A percentile compares a stretch with the other conserved stretches of the same genome.
phyloP scores from a whole-genome alignment of 352 stramenopile genomes.

The Thalassiosira hispida region DNA sequence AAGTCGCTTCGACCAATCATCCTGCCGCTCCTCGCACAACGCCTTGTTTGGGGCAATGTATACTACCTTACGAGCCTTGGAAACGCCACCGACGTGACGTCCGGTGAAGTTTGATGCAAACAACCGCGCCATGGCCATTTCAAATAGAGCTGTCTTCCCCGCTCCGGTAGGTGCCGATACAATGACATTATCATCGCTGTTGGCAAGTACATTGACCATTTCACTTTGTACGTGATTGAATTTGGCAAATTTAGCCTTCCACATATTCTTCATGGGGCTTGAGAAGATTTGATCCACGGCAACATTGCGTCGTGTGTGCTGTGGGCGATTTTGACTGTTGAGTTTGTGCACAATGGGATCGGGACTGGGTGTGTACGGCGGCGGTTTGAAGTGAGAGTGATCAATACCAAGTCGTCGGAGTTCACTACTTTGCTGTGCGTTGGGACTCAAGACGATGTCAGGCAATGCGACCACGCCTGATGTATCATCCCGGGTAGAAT shows the following conservation, averaged over 20 bases:
- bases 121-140: constrained; percentile 96
- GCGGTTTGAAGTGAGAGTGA: constrained; percentile 57
- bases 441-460: constrained; percentile 18
- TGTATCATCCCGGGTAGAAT: neutral
- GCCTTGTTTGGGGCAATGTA: constrained; percentile 98
- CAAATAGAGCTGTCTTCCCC: constrained; percentile 96
- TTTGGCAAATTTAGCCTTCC: constrained; percentile 80
- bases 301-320: constrained; percentile 37
- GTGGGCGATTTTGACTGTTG: constrained; percentile 53
- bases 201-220: constrained; percentile 92
- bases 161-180: constrained; percentile 94
- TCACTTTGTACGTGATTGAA: constrained; percentile 97
- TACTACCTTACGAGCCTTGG: constrained; percentile 87
- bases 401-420: constrained; percentile 47
- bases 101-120: constrained; percentile 53
- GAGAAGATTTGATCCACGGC: constrained; percentile 59
- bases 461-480: constrained; percentile 15
- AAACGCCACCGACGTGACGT: constrained; percentile 29
- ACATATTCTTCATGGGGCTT: constrained; percentile 55
- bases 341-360: constrained; percentile 65
- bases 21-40: constrained; percentile 92
- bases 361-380: constrained; percentile 18
- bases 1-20: constrained; percentile 94
- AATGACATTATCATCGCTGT: constrained; percentile 95
- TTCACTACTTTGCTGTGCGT: constrained; percentile 25